Percentiles rank a stretch among this genome's conserved stretches.
phyloP scores from a whole-genome alignment of 352 stramenopile genomes.

The Globisporangium mamillatum region DNA sequence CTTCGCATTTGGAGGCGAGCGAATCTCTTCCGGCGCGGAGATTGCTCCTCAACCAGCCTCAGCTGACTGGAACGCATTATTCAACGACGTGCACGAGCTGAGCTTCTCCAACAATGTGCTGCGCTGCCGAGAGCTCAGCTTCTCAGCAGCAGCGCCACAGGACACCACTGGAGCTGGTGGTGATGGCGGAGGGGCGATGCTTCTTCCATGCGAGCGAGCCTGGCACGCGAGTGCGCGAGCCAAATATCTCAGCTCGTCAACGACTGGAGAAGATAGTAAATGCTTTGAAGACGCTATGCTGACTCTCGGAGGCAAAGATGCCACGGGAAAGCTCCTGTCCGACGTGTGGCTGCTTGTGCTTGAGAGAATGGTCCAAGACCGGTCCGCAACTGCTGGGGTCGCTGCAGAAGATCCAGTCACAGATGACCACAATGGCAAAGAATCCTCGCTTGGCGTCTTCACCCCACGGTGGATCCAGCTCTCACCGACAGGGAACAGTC shows the following conservation, averaged over 20 bases:
- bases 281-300: slow-evolving; percentile 35
- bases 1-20: slow-evolving; percentile 63
- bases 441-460: background rate
- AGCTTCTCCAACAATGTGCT: slow-evolving; percentile 39
- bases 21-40: slow-evolving; percentile 13
- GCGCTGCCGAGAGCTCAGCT: slow-evolving; percentile 28
- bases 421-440: slow-evolving; percentile 9
- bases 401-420: background rate
- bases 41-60: background rate
- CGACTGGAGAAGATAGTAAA: slow-evolving; percentile 7
- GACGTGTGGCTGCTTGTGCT: slow-evolving; percentile 51
- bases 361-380: slow-evolving; percentile 8
- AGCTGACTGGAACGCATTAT: slow-evolving; percentile 5
- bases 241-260: slow-evolving; percentile 13
- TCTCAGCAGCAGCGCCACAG: background rate
- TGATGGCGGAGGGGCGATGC: slow-evolving; percentile 1
- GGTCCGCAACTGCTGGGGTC: background rate
- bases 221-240: slow-evolving; percentile 45
- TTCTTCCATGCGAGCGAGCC: slow-evolving; percentile 23
- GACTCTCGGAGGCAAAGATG: slow-evolving; percentile 44
- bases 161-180: slow-evolving; percentile 10
- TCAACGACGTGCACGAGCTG: slow-evolving; percentile 44
- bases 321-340: slow-evolving; percentile 27
- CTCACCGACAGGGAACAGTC: slow-evolving; percentile 42
- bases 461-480: slow-evolving; percentile 36